Percentiles rank a stretch among this genome's conserved stretches.
Evolutionary conservation across 306 rosid genomes (phyloP).

Genomic region (Fragaria nilgerrensis): DNA sequence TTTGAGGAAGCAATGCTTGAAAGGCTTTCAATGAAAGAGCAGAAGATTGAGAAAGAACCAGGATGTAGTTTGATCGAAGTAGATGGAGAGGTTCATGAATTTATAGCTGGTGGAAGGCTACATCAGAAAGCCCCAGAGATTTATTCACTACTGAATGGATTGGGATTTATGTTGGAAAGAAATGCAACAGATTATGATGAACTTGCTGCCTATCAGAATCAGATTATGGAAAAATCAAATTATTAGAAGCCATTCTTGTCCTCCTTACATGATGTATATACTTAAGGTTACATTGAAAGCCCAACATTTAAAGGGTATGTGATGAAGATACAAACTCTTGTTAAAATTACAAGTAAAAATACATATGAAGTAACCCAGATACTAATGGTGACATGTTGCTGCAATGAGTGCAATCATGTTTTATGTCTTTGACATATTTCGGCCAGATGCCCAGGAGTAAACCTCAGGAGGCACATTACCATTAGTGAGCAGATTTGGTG

Average conservation of each 20-base stretch:
- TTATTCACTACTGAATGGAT: slow-evolving; percentile 46
- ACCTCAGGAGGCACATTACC: slow-evolving; percentile 64
- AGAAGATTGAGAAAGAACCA: slow-evolving; percentile 64
- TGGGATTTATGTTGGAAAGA: slow-evolving; percentile 21
- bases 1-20: slow-evolving; percentile 62
- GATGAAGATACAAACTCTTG: slow-evolving; percentile 9
- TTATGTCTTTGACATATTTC: slow-evolving; percentile 57
- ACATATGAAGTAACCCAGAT: slow-evolving; percentile 6
- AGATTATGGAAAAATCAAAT: neutral
- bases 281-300: slow-evolving; percentile 6
- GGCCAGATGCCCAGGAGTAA: slow-evolving; percentile 63
- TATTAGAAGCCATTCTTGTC: neutral
- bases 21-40: slow-evolving; percentile 65
- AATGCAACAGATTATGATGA: slow-evolving; percentile 8
- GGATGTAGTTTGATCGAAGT: slow-evolving; percentile 87
- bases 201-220: neutral
- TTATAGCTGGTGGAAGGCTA: slow-evolving; percentile 62
- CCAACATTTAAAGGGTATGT: slow-evolving; percentile 6
- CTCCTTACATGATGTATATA: slow-evolving; percentile 8
- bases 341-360: neutral
- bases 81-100: slow-evolving; percentile 74
- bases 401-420: slow-evolving; percentile 14
- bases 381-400: slow-evolving; percentile 2
- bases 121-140: slow-evolving; percentile 66
- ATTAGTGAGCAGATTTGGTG: slow-evolving; percentile 63